Conservation (phyloP, 108 stramenopile species). For the Pseudonitzschia delicatissima region DNA sequence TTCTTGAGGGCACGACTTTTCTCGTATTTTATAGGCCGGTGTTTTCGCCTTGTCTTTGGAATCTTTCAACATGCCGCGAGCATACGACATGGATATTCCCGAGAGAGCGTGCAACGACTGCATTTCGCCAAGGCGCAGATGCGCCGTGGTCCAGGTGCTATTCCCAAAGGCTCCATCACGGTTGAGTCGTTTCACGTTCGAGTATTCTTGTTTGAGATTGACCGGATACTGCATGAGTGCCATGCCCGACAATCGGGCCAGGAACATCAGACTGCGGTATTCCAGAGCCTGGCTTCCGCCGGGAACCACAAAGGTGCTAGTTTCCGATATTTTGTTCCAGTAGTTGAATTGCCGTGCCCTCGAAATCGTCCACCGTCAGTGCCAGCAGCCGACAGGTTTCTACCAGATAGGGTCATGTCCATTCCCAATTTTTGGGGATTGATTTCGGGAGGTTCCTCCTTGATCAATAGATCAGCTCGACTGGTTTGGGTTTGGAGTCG, state of each 20-base stretch:
- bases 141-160: conserved; percentile 34
- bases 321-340: conserved; percentile 42
- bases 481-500: conserved; percentile 24
- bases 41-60: not conserved
- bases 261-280: conserved; percentile 59
- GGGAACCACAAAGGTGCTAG: conserved; percentile 28
- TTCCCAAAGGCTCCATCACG: conserved; percentile 17
- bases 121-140: conserved; percentile 28
- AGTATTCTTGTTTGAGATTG: conserved; percentile 16
- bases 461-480: conserved; percentile 8
- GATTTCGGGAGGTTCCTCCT: conserved; percentile 26
- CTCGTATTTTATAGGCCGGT: conserved; percentile 7
- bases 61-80: not conserved
- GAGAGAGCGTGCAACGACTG: conserved; percentile 4
- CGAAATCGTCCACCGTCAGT: conserved; percentile 55
- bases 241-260: conserved; percentile 50
- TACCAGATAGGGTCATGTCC: conserved; percentile 44
- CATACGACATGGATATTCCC: not conserved
- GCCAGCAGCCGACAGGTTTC: conserved; percentile 74
- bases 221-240: conserved; percentile 42
- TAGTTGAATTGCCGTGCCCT: conserved; percentile 49
- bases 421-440: conserved; percentile 32
- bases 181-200: conserved; percentile 15
- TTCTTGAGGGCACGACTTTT: conserved; percentile 4
- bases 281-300: conserved; percentile 51